Evolutionary conservation across 129 eudicot species (phyloP).

Genomic region (Flaveria brownii): DNA sequence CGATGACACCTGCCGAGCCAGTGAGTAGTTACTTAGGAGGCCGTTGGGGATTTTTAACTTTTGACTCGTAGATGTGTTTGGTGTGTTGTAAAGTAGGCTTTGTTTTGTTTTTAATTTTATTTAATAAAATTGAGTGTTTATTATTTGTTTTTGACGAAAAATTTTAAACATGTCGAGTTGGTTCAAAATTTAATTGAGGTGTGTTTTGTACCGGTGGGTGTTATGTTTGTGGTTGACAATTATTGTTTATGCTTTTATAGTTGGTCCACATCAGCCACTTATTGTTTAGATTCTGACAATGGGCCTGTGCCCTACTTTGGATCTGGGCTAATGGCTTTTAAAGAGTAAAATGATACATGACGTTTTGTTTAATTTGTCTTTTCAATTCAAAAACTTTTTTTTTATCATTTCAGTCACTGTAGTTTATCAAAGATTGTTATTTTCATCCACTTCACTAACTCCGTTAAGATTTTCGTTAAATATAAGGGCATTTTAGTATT

Average conservation of each 20-base stretch:
- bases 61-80: constrained; percentile 23
- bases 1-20: constrained; percentile 55
- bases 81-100: constrained; percentile 37
- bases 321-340: background rate
- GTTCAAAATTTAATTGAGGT: background rate
- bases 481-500: no score
- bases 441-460: no score
- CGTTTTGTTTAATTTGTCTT: no score
- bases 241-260: background rate
- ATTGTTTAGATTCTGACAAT: background rate
- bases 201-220: constrained; percentile 5
- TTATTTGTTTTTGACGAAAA: constrained; percentile 19
- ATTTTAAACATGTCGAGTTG: background rate
- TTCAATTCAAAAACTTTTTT: no score
- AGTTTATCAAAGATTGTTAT: no score
- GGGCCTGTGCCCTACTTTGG: background rate
- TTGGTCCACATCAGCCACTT: background rate
- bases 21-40: constrained; percentile 40
- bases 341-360: no score
- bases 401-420: no score
- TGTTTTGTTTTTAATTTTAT: constrained; percentile 4
- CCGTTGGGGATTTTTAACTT: constrained; percentile 18
- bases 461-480: no score
- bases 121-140: constrained; percentile 5
- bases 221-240: constrained; percentile 25